Base-by-base conservation (phyloP, 805 yeast species). In the Nakazawaea sp. region DNA sequence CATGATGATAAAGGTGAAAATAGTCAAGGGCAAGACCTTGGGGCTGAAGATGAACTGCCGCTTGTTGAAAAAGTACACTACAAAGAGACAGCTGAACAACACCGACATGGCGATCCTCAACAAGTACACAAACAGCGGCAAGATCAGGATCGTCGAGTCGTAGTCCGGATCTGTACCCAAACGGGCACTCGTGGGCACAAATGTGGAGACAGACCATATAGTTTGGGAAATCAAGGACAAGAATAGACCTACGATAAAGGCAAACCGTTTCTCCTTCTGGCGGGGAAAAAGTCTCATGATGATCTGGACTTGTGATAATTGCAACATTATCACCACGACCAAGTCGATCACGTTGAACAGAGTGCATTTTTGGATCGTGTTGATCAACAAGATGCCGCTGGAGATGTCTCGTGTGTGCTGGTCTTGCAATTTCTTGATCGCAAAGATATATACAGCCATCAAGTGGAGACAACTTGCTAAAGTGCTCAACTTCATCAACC, bases 101-200 rank as follows among this genome's bases (percentile, higher is more conserved):
- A 81, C 69, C 2, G 84, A 70, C 48, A 82, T 64, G 4, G 89
- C 80, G 29, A 85, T 83, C 41, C 90, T 66, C 30, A 83, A 68
- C 33, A 85, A 61, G 50, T 84, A 85, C 21, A 78, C 78, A 53
- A 85, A 81, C 0, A 89, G 84, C 0, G 89, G 84, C 11, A 83
- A 49, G 18, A 80, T 72, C 15, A 78, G 77, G 29, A 75, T 62
- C 1, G 68, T 60, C 41, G 61, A 66, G 27, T 61, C 66, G 3
- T 47, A 51, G 17, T 54, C 60, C 13, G 51, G 46, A 11, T 55
- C 53, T 24, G 32, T 32, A 15, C 34, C 45, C 13, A 33, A 29
- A 7, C 27, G 31, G 1, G 47, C 46, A 38, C 55, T 51, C 2
- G 49, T 45, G 5, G 43, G 32, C 11, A 45, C 30, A 47, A 79